Evolutionary conservation across 1,284 basidiomycete species (phyloP), one percentile per base, ranked within the genome.

Genomic region (Meira miltonrushii): DNA sequence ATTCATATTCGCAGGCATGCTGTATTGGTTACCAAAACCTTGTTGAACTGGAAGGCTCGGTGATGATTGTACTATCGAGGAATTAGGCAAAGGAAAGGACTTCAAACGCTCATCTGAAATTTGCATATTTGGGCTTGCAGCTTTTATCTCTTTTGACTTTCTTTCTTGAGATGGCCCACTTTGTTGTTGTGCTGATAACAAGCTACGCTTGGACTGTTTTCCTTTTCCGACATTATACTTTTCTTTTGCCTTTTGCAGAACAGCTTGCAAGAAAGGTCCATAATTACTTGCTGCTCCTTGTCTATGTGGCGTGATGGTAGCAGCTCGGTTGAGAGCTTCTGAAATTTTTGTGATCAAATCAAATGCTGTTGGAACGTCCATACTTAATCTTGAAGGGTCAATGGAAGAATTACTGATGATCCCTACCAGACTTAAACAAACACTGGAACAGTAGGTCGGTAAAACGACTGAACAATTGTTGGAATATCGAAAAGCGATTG

Each of bases 201-300:
- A n/a, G n/a, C n/a, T n/a, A n/a, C n/a, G n/a, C n/a, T n/a, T n/a
- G n/a, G n/a, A n/a, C n/a, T n/a, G n/a, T n/a, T n/a, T n/a, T n/a
- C n/a, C n/a, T n/a, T n/a, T n/a, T n/a, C n/a, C n/a, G n/a, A n/a
- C n/a, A 33, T 4, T 33, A 33, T 33, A 33, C 21, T 48, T 48
- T 13, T 48, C 21, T 12, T 48, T 48, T 48, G 46, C 17, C 25
- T 25, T 48, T 19, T n/a, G 7, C 5, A 48, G 21, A 5, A 48
- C 46, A 4, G 46, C 17, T 13, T 13, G 4, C 23, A 48, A 25
- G 21, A 48, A 48, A 48, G 46, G 46, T 19, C 46, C 46, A 25
- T 48, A 48, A 25, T 23, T 48, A 13, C 17, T 48, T 48, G 46
- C 46, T 48, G 46, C 46, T 21, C 46, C 46, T 25, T 8, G 2